Evolutionary conservation across 2,329 filamentous ascomycete genomes (phyloP), one percentile per base, ranked within the genome.

Genomic region (Arthrobotrys sinensis): DNA sequence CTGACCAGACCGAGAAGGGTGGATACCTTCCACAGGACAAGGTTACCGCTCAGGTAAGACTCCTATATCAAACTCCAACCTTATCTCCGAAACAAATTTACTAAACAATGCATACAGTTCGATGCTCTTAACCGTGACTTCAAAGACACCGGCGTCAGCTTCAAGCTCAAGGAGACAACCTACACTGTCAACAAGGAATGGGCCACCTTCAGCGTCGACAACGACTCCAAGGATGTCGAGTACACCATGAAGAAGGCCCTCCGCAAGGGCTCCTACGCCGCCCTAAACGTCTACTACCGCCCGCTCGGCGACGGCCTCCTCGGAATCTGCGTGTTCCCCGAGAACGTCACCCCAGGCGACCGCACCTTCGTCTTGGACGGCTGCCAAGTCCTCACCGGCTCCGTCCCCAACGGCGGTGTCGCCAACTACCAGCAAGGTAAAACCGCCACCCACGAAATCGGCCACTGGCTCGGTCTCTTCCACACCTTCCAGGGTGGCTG

Each of bases 391-490:
- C 82, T 84, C 46, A 82, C 81, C 43, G 80, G 80, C 60, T 83
- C 83, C 16, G 82, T 86, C 8, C 85, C 85, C 8, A 85, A 84
- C 7, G 85, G 86, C 45, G 78, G 80, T 34, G 80, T 80, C 8
- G 75, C 81, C 2, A 80, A 80, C 79, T 82, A 83, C 82, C 84
- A 86, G 80, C 81, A 83, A 6, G 85, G 85, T 53, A 78, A 78
- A 50, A 78, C 75, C 53, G 67, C 67, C 52, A 78, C 75, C 45
- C 75, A 78, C 67, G 75, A 87, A 82, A 83, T 85, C 45, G 86
- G 86, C 16, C 86, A 87, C 83, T 87, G 86, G 86, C 82, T 87
- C 69, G 86, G 86, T 64, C 84, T 88, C 24, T 84, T 83, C 80
- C 86, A 88, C 81, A 86, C 86, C 57, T 87, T 87, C 82, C 81